Percentiles rank a stretch among this genome's conserved stretches.
Evolutionary conservation across 371 early-diverging fungal species (phyloP).

Genomic region (Funneliformis caledonium): DNA sequence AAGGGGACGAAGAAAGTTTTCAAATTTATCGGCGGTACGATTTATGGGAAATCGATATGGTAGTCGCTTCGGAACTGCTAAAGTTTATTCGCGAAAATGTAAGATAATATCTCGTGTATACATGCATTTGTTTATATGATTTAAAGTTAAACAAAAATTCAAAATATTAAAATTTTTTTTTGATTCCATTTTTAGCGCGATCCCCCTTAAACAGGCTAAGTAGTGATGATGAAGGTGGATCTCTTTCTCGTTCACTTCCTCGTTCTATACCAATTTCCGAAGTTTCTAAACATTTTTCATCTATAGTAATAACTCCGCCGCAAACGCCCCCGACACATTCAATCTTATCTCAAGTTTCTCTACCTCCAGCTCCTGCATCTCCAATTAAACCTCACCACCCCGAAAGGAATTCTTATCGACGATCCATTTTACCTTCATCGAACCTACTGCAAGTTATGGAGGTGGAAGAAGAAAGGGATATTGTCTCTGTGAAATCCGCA

Average conservation of each 20-base stretch:
- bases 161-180: background rate
- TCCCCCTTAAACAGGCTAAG: background rate
- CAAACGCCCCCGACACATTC: slow-evolving; percentile 17
- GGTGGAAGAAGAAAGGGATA: slow-evolving; percentile 23
- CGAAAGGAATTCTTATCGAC: slow-evolving; percentile 12
- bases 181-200: background rate
- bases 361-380: background rate
- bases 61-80: background rate
- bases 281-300: background rate
- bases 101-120: background rate
- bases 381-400: background rate
- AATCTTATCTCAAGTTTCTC: slow-evolving; percentile 9
- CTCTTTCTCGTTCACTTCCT: background rate
- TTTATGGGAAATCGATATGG: background rate
- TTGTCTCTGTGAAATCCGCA: background rate
- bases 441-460: slow-evolving; percentile 20
- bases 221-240: slow-evolving; percentile 14
- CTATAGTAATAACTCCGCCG: background rate
- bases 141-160: background rate
- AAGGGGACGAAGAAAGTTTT: background rate
- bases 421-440: slow-evolving; percentile 8
- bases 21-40: background rate
- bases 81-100: background rate
- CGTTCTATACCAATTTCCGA: background rate
- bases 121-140: background rate